phyloP scores from a whole-genome alignment of 2,329 filamentous ascomycete genomes.

The Alternaria gaisen region DNA sequence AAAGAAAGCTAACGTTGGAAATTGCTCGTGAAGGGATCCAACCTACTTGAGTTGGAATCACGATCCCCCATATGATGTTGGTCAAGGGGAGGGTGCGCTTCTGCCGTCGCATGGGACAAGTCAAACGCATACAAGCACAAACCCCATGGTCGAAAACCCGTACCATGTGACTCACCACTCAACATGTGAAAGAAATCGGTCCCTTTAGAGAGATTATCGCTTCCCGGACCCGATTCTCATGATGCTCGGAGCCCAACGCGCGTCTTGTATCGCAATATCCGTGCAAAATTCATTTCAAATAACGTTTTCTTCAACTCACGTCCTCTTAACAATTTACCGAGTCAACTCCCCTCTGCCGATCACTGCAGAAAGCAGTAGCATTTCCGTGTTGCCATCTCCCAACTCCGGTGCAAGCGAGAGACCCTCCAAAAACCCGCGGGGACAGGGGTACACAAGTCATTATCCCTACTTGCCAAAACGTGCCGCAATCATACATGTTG shows the following conservation, averaged over 20 bases:
- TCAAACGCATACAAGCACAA: neutral
- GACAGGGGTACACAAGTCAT: conserved; percentile 1
- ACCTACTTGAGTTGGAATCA: neutral
- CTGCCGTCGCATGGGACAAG: neutral
- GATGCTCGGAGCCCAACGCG: neutral
- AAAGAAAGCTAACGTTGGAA: neutral
- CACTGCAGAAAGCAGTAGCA: neutral
- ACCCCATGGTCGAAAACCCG: neutral
- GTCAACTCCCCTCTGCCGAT: neutral
- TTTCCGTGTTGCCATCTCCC: neutral
- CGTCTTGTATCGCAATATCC: neutral
- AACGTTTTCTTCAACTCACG: neutral
- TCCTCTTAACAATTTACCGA: neutral
- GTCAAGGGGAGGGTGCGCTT: neutral
- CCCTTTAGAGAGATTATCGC: neutral
- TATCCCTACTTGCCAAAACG: conserved; percentile 2
- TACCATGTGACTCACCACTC: neutral
- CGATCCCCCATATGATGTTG: neutral
- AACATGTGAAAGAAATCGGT: neutral
- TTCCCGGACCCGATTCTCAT: neutral
- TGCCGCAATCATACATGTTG: conserved; percentile 1
- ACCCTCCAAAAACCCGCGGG: neutral
- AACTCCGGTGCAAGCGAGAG: neutral
- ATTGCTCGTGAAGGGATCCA: neutral
- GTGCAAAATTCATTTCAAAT: neutral